These are phyloP conservation scores for Rubia tinctorum DNA, from an alignment of 305 asterid species.

Conservation along the genomic window DNA sequence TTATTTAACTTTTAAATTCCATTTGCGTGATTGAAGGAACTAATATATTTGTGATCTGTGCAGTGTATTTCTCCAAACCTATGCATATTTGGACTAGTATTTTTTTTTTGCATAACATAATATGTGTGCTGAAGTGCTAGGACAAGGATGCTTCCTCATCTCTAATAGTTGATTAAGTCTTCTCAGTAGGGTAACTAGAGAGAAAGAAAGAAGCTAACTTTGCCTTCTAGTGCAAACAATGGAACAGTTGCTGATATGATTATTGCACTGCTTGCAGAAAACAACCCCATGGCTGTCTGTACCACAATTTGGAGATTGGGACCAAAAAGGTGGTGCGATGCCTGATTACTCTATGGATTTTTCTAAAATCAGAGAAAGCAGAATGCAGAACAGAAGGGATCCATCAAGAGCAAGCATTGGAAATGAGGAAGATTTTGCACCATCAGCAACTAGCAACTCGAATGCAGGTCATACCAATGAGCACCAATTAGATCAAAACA, in stretches of 20 bases:
- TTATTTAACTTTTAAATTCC: background rate
- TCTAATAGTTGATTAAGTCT: constrained; percentile 1
- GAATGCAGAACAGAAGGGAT: constrained; percentile 87
- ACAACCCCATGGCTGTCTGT: constrained; percentile 76
- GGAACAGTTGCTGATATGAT: background rate
- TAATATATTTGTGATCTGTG: background rate
- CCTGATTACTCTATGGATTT: constrained; percentile 93
- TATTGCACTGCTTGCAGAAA: constrained; percentile 33
- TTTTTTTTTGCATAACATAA: background rate
- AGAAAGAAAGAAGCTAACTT: background rate
- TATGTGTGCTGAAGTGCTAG: background rate
- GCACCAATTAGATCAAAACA: constrained; percentile 38
- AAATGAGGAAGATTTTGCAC: constrained; percentile 67
- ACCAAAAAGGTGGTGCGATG: constrained; percentile 74
- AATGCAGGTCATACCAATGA: constrained; percentile 28
- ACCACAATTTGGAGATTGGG: constrained; percentile 98
- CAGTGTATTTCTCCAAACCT: constrained; percentile 6
- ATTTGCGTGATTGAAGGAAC: background rate
- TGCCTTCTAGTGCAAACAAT: no score
- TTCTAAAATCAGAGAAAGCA: constrained; percentile 75
- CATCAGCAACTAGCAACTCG: constrained; percentile 42
- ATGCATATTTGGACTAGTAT: constrained; percentile 5
- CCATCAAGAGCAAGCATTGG: constrained; percentile 87
- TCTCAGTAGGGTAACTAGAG: background rate
- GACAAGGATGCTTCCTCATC: background rate